These are phyloP conservation scores for Candida methanosorbosa DNA, from an alignment of 805 yeast genomes.

Conservation along the genomic window DNA sequence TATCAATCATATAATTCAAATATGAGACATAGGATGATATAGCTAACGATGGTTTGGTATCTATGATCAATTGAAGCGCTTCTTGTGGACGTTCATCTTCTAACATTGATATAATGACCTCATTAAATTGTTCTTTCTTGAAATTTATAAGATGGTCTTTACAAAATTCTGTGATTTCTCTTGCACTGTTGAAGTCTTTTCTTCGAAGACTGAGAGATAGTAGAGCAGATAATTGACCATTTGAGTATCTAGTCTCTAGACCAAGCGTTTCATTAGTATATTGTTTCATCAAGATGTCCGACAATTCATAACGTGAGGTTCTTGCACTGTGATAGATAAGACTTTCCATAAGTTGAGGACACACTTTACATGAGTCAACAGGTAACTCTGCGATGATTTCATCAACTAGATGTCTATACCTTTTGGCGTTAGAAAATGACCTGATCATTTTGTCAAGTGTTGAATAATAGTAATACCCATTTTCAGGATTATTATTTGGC, in stretches of 20 bases:
- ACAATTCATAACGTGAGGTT: conserved; percentile 15
- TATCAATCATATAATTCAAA: conserved; percentile 21
- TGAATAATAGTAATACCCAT: conserved; percentile 21
- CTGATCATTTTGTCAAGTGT: conserved; percentile 17
- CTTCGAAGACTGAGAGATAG: conserved; percentile 17
- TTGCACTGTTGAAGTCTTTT: conserved; percentile 18
- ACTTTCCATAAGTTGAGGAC: conserved; percentile 25
- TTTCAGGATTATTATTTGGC: conserved; percentile 16
- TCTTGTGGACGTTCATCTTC: conserved; percentile 4
- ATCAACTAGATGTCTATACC: conserved; percentile 18
- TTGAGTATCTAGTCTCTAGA: conserved; percentile 14
- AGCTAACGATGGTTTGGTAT: conserved; percentile 11
- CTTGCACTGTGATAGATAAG: conserved; percentile 21
- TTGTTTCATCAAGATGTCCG: conserved; percentile 17
- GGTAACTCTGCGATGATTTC: conserved; percentile 22
- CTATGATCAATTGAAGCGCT: no score
- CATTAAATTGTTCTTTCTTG: conserved; percentile 21
- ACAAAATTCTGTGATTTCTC: conserved; percentile 20
- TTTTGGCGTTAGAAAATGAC: conserved; percentile 19
- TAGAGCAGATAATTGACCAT: conserved; percentile 21
- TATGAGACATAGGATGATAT: conserved; percentile 19
- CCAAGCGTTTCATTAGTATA: conserved; percentile 15
- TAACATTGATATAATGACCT: conserved; percentile 19
- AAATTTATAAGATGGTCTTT: conserved; percentile 16
- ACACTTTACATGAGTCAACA: conserved; percentile 21